These are phyloP conservation scores for Kuraishia floccosa DNA, from an alignment of 805 yeast genomes.

Conservation along the genomic window DNA sequence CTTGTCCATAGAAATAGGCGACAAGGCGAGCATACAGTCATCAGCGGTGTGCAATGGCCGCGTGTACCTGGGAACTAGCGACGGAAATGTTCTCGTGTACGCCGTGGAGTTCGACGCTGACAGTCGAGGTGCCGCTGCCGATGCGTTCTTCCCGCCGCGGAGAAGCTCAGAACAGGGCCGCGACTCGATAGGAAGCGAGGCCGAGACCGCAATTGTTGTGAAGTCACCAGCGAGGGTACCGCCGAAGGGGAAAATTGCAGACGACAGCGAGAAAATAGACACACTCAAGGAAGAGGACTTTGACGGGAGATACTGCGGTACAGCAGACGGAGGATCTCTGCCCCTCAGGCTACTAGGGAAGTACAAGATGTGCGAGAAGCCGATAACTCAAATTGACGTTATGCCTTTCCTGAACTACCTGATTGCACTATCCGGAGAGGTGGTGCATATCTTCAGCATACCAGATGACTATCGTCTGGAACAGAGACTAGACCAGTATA, in stretches of 20 bases:
- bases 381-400: constrained; percentile 20
- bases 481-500: background rate
- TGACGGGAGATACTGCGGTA: no score
- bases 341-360: background rate
- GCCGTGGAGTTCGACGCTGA: no score
- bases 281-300: background rate
- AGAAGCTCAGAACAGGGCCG: no score
- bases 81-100: no score
- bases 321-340: no score
- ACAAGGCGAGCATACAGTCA: no score
- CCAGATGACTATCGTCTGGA: background rate
- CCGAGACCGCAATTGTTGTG: constrained; percentile 4
- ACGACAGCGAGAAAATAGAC: background rate
- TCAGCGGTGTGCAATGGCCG: no score
- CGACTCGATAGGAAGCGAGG: no score
- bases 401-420: constrained; percentile 19
- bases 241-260: background rate
- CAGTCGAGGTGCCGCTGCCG: no score
- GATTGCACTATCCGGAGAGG: constrained; percentile 16
- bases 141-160: no score
- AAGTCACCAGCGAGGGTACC: background rate
- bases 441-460: constrained; percentile 18
- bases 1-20: no score
- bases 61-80: no score
- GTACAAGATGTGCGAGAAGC: constrained; percentile 3